Evolutionary conservation across 2,329 filamentous ascomycete genomes (phyloP).

Genomic region (Penicillium sp.): DNA sequence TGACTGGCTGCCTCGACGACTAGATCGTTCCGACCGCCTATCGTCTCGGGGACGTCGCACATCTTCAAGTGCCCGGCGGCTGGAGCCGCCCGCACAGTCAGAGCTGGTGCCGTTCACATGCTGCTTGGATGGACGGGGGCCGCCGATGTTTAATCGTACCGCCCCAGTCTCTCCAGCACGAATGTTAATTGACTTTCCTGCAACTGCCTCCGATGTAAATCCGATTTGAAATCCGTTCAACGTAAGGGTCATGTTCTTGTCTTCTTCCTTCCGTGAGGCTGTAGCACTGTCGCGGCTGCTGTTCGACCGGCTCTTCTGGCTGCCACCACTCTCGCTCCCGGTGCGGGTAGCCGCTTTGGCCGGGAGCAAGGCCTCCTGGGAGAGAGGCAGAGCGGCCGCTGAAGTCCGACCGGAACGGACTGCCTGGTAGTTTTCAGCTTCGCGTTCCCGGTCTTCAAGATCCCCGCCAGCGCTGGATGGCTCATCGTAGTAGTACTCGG

Average conservation of each 20-base stretch:
- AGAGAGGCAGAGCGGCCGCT: slow-evolving; percentile 30
- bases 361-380: slow-evolving; percentile 36
- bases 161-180: slow-evolving; percentile 40
- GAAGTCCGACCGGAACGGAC: slow-evolving; percentile 26
- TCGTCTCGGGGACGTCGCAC: slow-evolving; percentile 35
- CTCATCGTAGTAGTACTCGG: slow-evolving; percentile 33
- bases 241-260: slow-evolving; percentile 41
- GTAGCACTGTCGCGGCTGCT: slow-evolving; percentile 42
- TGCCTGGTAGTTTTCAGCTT: slow-evolving; percentile 44
- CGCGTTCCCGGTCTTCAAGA: slow-evolving; percentile 40
- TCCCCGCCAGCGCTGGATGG: slow-evolving; percentile 18
- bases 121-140: slow-evolving; percentile 34
- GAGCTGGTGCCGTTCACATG: slow-evolving; percentile 33
- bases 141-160: slow-evolving; percentile 42
- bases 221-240: slow-evolving; percentile 44
- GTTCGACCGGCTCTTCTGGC: slow-evolving; percentile 42
- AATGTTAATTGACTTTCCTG: slow-evolving; percentile 41
- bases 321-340: slow-evolving; percentile 42
- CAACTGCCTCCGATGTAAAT: slow-evolving; percentile 37
- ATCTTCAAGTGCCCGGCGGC: slow-evolving; percentile 36
- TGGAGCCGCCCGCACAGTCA: slow-evolving; percentile 34
- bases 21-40: slow-evolving; percentile 38
- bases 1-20: slow-evolving; percentile 41
- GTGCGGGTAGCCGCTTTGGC: slow-evolving; percentile 31
- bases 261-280: slow-evolving; percentile 36